Evolutionary conservation across 148 eudicot species (phyloP), one percentile per base, ranked within the genome.

Genomic region (Vaccinium myrtillus): DNA sequence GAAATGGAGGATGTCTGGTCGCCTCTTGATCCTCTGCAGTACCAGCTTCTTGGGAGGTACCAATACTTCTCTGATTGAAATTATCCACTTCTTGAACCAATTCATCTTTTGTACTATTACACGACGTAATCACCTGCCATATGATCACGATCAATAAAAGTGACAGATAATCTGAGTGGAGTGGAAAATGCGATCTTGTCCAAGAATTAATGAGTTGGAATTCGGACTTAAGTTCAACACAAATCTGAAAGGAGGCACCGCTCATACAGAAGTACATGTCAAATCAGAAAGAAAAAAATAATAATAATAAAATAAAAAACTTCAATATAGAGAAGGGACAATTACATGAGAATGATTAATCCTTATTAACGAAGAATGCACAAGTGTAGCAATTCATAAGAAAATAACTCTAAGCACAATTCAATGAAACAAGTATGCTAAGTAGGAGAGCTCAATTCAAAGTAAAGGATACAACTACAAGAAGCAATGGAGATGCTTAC

Each of bases 91-190:
- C 99, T 85, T 88, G 94, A 84, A 95, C 84, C 88, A 97, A 88
- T 87, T 97, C 99, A 84, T 97, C 99, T 91, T 93, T 97, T 39
- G 99, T 95, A 80, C 89, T 92, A 87, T 97, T 97, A 84, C 99
- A 97, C 7, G 99, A 95, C 56, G 99, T 97, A 86, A 97, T 82
- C 65, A 95, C 98, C 99, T 95, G 89, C n/a, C 83, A 54, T 50
- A 73, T 1, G 69, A 80, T 54, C 58, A 53, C 55, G 6, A 10
- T 9, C 32, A 78, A 16, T 25, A 75, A 77, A 30, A 7, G 8
- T 19, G 32, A 13, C 2, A 54, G 81, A 55, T 54, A 55, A 46
- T 39, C 13, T 25, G 23, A 25, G 15, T 18, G 23, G 1, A 39
- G 15, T 77, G 58, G 75, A 56, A 61, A 39, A 43, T 6, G 21